Evolutionary conservation across 257 asterid genomes (phyloP), one percentile per base, ranked within the genome.

Genomic region (Fraxinus cuspidata): DNA sequence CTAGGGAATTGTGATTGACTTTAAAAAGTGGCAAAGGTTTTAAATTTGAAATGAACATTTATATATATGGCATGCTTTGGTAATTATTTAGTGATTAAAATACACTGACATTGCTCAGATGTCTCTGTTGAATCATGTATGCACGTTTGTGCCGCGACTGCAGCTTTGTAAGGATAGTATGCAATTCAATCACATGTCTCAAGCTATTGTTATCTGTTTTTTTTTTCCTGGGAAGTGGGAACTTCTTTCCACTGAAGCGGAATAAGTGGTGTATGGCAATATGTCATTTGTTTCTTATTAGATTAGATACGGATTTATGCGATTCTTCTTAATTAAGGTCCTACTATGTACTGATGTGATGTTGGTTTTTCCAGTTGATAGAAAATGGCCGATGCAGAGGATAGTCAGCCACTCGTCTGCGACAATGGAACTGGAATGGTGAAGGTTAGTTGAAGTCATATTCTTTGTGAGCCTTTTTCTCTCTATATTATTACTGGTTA

Each of bases 371-470:
- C 11, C 28, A 21, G 67, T 58, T 21, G 29, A 58, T 58, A 38
- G 51, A 70, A 21, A 37, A 71, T 71, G 74, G 74, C 74, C 56
- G 74, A 70, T 3, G 74, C 56, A n/a, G 74, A 71, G 63, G 74
- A 71, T 0, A 71, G 40, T 25, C 75, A 71, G 63, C 75, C 75
- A 15, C 75, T 71, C 40, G 75, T 71, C 9, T 71, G 75, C 11
- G 75, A 71, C 53, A 71, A 71, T 71, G 75, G 75, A 71, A 71
- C 75, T 25, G 75, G 75, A 71, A 71, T 71, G 75, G 75, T 71
- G 23, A 71, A 71, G 75, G 75, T 71, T n/a, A 2, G 35, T 23
- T 53, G 18, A 16, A 10, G 47, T 38, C 3, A 9, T 9, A 9
- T 38, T 38, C 15, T 38, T 10, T 10, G 3, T 49, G 3, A 49